phyloP scores from a whole-genome alignment of 2,329 filamentous ascomycete genomes.

The Curvularia lunata region DNA sequence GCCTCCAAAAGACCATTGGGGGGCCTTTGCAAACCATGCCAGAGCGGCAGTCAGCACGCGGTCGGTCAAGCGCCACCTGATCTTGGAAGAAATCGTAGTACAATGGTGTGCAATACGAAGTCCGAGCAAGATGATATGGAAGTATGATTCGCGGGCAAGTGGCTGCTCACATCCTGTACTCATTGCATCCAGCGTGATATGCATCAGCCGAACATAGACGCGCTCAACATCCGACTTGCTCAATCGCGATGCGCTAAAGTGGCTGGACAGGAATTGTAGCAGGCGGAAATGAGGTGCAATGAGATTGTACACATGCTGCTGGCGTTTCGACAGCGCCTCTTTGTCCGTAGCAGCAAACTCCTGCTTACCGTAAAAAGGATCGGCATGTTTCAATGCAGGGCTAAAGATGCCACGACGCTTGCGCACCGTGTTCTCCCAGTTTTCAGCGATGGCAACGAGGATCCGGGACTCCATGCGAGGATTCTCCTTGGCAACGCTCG shows the following conservation, averaged over 20 bases:
- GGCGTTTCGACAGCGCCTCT: conserved; percentile 72
- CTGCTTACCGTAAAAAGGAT: conserved; percentile 89
- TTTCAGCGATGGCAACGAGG: conserved; percentile 82
- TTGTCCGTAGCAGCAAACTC: conserved; percentile 94
- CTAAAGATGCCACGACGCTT: conserved; percentile 83
- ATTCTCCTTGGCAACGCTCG: conserved; percentile 96
- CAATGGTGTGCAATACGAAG: conserved; percentile 77
- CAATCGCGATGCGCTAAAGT: conserved; percentile 91
- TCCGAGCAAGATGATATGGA: conserved; percentile 84
- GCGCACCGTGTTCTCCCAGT: conserved; percentile 86
- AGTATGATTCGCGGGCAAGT: conserved; percentile 87
- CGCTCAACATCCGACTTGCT: conserved; percentile 81
- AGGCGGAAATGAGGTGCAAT: conserved; percentile 86
- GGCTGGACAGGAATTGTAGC: conserved; percentile 88
- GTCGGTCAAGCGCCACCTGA: conserved; percentile 86
- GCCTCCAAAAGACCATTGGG: conserved; percentile 93
- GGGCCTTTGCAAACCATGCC: conserved; percentile 83
- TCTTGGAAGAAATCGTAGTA: conserved; percentile 66
- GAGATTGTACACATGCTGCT: conserved; percentile 79
- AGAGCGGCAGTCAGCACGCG: conserved; percentile 84
- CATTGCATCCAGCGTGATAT: conserved; percentile 77
- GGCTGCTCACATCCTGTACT: conserved; percentile 72
- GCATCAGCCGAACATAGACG: conserved; percentile 81
- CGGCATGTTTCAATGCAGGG: conserved; percentile 71
- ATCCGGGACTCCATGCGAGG: conserved; percentile 85